Base-by-base conservation (phyloP, 257 asterid genomes). In the Capsicum rhomboideum region DNA sequence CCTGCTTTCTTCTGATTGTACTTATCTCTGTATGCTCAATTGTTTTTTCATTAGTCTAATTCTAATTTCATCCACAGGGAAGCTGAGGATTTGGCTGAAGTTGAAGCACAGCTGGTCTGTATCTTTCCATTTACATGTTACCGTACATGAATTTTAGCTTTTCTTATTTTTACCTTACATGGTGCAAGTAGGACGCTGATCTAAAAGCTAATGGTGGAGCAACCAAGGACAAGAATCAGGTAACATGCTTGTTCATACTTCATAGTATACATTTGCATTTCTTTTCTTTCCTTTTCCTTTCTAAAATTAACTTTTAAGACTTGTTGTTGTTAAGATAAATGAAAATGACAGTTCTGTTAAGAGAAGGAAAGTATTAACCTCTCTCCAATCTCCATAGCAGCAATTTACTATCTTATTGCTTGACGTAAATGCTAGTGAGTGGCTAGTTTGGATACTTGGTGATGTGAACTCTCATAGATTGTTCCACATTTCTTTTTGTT, bases 31-130 rank as follows among this genome's bases (percentile, higher is more conserved):
- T 72, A 63, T 67, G 53, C 28, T 26, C 26, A 75, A 4, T 50
- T 26, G 12, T 17, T 75, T 75, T 72, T 75, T 8, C 21, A 50
- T 75, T 49, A 26, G 8, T 83, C 82, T 86, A 16, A 80, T 84
- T 68, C 52, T 67, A 67, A 87, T 84, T 74, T 84, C 63, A 37
- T 75, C 58, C 64, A 82, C 91, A 97, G 99, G 87, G 99, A 90
- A 69, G 87, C 87, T 64, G 98, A 97, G 83, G 99, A 97, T 14
- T 88, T 93, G 68, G 97, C 87, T 78, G 98, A 95, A 92, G 97
- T 97, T 83, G 99, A 97, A 89, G 94, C 95, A 28, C 90, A 95
- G 90, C 89, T 97, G 98, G 99, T 97, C 71, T 82, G 94, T 88
- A 82, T 85, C n/a, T 83, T 49, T 29, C 28, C 2, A 61, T 11